These are phyloP conservation scores for Furcasterigmium sp. DNA, from an alignment of 2,329 filamentous ascomycete species.

Conservation along the genomic window DNA sequence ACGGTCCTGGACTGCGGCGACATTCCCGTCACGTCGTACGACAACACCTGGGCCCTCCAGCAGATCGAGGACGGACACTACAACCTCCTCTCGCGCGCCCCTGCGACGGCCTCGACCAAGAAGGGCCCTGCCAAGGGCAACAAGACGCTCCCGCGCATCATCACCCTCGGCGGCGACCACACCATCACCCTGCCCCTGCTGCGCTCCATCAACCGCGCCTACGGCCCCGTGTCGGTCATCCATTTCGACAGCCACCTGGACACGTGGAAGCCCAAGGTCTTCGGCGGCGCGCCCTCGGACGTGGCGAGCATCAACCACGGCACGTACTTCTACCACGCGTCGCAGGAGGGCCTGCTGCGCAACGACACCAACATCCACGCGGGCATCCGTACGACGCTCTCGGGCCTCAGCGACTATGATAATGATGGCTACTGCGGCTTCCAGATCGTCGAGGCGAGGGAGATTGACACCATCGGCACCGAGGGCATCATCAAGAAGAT, in stretches of 20 bases:
- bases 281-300: constrained; percentile 73
- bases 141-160: constrained; percentile 73
- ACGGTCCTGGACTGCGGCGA: constrained; percentile 79
- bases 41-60: constrained; percentile 74
- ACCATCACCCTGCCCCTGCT: constrained; percentile 57
- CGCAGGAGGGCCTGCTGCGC: constrained; percentile 68
- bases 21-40: constrained; percentile 73
- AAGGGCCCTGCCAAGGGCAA: constrained; percentile 65
- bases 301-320: constrained; percentile 79
- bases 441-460: constrained; percentile 69
- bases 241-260: constrained; percentile 62
- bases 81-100: constrained; percentile 64
- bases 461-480: constrained; percentile 46
- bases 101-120: constrained; percentile 62
- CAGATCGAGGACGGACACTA: constrained; percentile 86
- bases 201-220: constrained; percentile 54
- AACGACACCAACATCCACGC: constrained; percentile 87
- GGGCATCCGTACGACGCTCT: constrained; percentile 78
- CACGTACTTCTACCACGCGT: constrained; percentile 82
- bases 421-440: constrained; percentile 84
- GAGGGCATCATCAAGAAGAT: constrained; percentile 77
- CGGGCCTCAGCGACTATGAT: constrained; percentile 74
- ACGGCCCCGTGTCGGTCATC: constrained; percentile 56
- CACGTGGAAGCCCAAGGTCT: constrained; percentile 73
- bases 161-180: constrained; percentile 66